A percentile compares a stretch with the other conserved stretches of the same genome.
phyloP scores from a whole-genome alignment of 192 early-diverging fungal genomes.

The Backusella australiensis region DNA sequence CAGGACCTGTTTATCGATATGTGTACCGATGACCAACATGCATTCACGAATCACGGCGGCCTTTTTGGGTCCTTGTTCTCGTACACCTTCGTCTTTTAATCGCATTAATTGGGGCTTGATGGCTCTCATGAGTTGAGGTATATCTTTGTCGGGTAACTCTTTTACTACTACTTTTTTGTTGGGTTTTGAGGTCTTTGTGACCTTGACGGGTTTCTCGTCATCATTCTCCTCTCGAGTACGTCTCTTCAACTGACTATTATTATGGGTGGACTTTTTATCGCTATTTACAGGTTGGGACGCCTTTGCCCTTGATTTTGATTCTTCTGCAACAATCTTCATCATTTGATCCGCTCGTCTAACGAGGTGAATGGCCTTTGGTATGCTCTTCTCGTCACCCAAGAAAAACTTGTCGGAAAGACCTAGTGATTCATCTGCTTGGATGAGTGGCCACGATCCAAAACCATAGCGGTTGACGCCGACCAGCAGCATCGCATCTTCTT shows the following conservation, averaged over 20 bases:
- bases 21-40: conserved; percentile 52
- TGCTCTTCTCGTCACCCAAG: conserved; percentile 51
- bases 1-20: conserved; percentile 44
- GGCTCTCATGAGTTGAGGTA: conserved; percentile 67
- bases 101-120: conserved; percentile 58
- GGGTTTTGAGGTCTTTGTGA: neutral
- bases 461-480: conserved; percentile 94
- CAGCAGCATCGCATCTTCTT: conserved; percentile 95
- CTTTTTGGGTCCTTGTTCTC: conserved; percentile 35
- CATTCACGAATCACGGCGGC: conserved; percentile 51
- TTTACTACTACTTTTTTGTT: neutral
- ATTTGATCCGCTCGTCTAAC: conserved; percentile 88
- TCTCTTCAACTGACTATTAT: neutral
- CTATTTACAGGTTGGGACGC: neutral
- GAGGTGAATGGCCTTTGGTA: conserved; percentile 85
- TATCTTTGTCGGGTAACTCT: conserved; percentile 46
- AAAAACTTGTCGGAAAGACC: conserved; percentile 87
- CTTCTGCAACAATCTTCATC: conserved; percentile 79
- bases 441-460: conserved; percentile 87
- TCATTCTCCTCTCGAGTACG: neutral
- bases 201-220: neutral
- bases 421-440: conserved; percentile 78
- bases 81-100: conserved; percentile 44
- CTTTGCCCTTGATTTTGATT: conserved; percentile 37
- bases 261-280: neutral